These are phyloP conservation scores for Syncephalastrum sp. DNA, from an alignment of 371 early-diverging fungal genomes.

Conservation along the genomic window DNA sequence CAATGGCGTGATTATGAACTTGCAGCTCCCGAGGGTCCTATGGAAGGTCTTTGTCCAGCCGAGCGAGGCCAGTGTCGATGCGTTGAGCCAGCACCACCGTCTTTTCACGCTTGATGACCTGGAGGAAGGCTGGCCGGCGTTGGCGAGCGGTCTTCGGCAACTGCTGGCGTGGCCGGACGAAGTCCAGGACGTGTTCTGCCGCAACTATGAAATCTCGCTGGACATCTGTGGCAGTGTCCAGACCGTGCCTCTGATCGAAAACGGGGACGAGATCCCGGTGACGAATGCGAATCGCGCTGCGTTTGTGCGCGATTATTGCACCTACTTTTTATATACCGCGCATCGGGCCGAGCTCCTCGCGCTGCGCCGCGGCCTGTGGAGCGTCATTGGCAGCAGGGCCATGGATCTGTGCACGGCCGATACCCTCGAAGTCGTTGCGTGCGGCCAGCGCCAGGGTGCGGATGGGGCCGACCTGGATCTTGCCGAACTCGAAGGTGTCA, in stretches of 20 bases:
- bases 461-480: conserved; percentile 60
- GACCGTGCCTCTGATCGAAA: conserved; percentile 67
- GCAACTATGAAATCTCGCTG: conserved; percentile 79
- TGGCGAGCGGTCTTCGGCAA: conserved; percentile 67
- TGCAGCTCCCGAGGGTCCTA: conserved; percentile 91
- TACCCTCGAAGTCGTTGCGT: conserved; percentile 54
- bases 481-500: conserved; percentile 68
- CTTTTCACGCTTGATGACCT: conserved; percentile 60
- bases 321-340: conserved; percentile 60
- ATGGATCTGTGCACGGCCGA: conserved; percentile 38
- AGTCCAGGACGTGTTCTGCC: conserved; percentile 84
- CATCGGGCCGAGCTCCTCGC: conserved; percentile 68
- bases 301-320: conserved; percentile 78
- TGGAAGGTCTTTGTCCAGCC: conserved; percentile 60
- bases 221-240: conserved; percentile 70
- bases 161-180: conserved; percentile 76
- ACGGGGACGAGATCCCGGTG: conserved; percentile 72
- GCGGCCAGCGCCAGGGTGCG: conserved; percentile 48
- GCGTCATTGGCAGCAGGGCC: conserved; percentile 66
- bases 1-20: conserved; percentile 87
- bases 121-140: conserved; percentile 51
- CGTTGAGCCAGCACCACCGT: conserved; percentile 14
- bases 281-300: conserved; percentile 73
- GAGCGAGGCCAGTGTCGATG: conserved; percentile 40
- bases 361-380: conserved; percentile 68